Conservation (phyloP, 1,284 basidiomycete genomes). For the Xerocomus minutiporus region DNA sequence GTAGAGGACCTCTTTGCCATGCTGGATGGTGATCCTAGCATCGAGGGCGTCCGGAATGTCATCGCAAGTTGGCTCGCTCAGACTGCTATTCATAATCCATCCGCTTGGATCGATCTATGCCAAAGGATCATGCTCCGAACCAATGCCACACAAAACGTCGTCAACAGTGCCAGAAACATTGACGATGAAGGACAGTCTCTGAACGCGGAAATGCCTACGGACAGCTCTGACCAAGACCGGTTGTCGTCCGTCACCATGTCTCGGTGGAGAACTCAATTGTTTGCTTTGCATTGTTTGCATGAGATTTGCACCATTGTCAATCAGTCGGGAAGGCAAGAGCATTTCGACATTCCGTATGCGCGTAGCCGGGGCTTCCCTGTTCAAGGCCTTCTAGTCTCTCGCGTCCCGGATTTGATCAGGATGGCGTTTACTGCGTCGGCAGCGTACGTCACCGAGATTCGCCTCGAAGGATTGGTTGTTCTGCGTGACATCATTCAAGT, state of each 20-base stretch:
- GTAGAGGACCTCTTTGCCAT: slow-evolving; percentile 95
- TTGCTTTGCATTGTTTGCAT: slow-evolving; percentile 91
- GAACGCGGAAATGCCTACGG: slow-evolving; percentile 48
- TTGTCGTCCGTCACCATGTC: slow-evolving; percentile 51
- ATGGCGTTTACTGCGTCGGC: slow-evolving; percentile 98
- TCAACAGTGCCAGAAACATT: slow-evolving; percentile 59
- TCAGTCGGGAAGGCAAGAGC: slow-evolving; percentile 71
- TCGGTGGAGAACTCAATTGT: slow-evolving; percentile 95
- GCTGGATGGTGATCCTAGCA: slow-evolving; percentile 89
- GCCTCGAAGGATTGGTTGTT: slow-evolving; percentile 88
- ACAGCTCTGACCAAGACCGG: slow-evolving; percentile 32
- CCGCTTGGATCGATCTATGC: slow-evolving; percentile 97
- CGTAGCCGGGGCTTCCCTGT: slow-evolving; percentile 43
- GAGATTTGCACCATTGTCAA: slow-evolving; percentile 79
- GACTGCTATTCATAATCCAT: slow-evolving; percentile 89
- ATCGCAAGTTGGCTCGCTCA: slow-evolving; percentile 95
- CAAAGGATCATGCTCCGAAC: slow-evolving; percentile 93
- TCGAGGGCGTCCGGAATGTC: slow-evolving; percentile 92
- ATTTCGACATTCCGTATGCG: slow-evolving; percentile 73
- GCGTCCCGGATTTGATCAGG: slow-evolving; percentile 90
- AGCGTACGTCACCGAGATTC: slow-evolving; percentile 92
- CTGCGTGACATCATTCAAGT: slow-evolving; percentile 92
- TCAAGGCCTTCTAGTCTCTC: slow-evolving; percentile 64
- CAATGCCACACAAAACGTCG: slow-evolving; percentile 73
- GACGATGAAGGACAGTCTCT: slow-evolving; percentile 93